Evolutionary conservation across 208 protist genomes (phyloP), one percentile per base, ranked within the genome.

Genomic region (Lotmaria passim): DNA sequence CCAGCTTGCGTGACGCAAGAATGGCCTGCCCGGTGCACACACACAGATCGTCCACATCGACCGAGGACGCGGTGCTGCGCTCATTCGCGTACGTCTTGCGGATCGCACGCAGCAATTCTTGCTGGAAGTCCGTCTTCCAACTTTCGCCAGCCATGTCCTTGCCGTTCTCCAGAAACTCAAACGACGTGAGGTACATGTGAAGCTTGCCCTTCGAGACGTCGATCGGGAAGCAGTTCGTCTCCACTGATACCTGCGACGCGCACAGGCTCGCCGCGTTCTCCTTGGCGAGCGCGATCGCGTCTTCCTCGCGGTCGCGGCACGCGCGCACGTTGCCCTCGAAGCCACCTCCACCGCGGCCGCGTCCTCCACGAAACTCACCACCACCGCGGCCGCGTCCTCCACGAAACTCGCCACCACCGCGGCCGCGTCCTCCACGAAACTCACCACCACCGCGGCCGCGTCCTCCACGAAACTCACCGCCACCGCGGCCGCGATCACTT

Each of bases 121-220:
- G 47, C 46, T 81, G 69, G 21, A 61, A 55, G 48, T 52, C 52
- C 6, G 69, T 63, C 69, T 78, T 80, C 79, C 79, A 74, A 30
- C 24, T 26, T 21, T 77, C 74, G n/a, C 64, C 69, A 3, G 34
- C 39, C 36, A 78, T 56, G 53, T 73, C 74, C 11, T 24, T 67
- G 24, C 56, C 64, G 52, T 81, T 84, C 60, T 77, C 73, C 19
- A 63, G 39, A 41, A 84, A 81, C 74, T 84, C 69, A 56, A 58
- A 80, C 5, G 68, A 72, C 23, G 68, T 47, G 4, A 38, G 30
- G 75, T 84, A 81, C 31, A 24, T 55, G 69, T 81, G 44, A 15
- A 75, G 39, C 41, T 44, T 52, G 8, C 39, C 48, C 26, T 56
- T 64, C 17, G 48, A 55, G 15, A 78, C 19, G 68, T 73, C 46